phyloP scores from a whole-genome alignment of 306 rosid genomes.

The Dalbergia cultrata region DNA sequence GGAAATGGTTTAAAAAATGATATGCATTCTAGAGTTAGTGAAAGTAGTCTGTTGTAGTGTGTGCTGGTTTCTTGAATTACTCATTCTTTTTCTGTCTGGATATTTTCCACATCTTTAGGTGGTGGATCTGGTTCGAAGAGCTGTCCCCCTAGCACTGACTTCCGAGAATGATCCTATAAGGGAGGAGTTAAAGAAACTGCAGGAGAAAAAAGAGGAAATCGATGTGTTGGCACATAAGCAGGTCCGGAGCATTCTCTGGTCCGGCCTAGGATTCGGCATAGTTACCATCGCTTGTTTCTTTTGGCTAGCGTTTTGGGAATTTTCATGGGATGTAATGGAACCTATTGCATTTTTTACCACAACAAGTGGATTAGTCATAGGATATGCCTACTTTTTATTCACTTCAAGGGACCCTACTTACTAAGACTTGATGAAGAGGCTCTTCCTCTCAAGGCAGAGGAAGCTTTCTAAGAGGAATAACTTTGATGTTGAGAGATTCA shows the following conservation, averaged over 20 bases:
- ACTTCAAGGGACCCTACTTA: constrained; percentile 96
- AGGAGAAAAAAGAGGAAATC: constrained; percentile 79
- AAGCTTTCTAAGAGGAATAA: constrained; percentile 64
- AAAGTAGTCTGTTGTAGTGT: constrained; percentile 25
- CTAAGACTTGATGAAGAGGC: constrained; percentile 90
- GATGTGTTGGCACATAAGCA: constrained; percentile 84
- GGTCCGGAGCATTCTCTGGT: constrained; percentile 84
- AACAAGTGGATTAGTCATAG: constrained; percentile 73
- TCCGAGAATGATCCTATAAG: constrained; percentile 71
- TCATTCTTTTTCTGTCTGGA: constrained; percentile 32
- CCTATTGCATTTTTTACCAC: constrained; percentile 92
- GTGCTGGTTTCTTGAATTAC: constrained; percentile 21
- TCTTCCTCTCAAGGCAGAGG: constrained; percentile 81
- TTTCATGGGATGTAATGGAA: constrained; percentile 98
- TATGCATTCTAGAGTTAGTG: neutral
- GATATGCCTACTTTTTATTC: constrained; percentile 77
- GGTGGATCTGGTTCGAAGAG: constrained; percentile 80
- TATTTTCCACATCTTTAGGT: constrained; percentile 60
- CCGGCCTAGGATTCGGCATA: constrained; percentile 64
- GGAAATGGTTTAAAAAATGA: constrained; percentile 3
- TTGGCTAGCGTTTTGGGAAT: constrained; percentile 96
- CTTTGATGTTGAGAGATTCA: constrained; percentile 74
- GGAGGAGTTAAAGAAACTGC: constrained; percentile 77
- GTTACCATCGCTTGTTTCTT: constrained; percentile 78
- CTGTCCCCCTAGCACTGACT: constrained; percentile 81